phyloP scores from a whole-genome alignment of 208 protist genomes.

The Acanthamoeba lenticulata region DNA sequence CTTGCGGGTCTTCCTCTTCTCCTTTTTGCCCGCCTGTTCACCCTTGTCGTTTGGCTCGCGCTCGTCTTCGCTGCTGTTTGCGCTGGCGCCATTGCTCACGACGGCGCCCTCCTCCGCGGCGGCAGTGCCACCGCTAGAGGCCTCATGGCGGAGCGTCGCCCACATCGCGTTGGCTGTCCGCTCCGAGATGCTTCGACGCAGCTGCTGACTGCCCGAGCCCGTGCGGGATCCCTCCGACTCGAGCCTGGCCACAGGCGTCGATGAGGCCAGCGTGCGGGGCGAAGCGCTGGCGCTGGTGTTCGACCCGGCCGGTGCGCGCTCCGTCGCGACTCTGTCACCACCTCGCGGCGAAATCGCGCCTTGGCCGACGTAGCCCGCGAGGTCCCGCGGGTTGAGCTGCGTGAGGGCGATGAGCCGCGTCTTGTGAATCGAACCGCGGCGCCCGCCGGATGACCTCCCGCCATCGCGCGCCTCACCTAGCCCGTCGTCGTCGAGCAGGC shows the following conservation, averaged over 20 bases:
- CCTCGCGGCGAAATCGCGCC: background rate
- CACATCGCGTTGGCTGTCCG: background rate
- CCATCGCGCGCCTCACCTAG: too few species aligned
- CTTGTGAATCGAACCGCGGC: constrained; percentile 14
- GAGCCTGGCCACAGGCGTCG: too few species aligned
- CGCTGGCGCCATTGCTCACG: too few species aligned
- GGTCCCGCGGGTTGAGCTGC: constrained; percentile 4
- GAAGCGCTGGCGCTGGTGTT: too few species aligned
- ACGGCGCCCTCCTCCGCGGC: too few species aligned
- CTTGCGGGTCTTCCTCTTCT: background rate
- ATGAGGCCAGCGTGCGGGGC: background rate
- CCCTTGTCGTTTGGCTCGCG: background rate
- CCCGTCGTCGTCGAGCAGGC: background rate
- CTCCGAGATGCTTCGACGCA: constrained; percentile 17
- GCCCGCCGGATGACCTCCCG: background rate
- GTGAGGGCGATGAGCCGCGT: background rate
- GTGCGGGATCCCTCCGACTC: too few species aligned
- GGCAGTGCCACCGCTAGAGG: background rate
- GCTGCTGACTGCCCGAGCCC: background rate
- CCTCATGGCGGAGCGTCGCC: background rate
- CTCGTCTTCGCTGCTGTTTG: background rate
- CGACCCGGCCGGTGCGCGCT: too few species aligned
- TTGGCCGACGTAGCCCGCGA: background rate
- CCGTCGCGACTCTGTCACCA: background rate
- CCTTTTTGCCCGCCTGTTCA: background rate